Base-by-base conservation (phyloP, 2,329 filamentous ascomycete genomes). In the Aspergillus sp. region DNA sequence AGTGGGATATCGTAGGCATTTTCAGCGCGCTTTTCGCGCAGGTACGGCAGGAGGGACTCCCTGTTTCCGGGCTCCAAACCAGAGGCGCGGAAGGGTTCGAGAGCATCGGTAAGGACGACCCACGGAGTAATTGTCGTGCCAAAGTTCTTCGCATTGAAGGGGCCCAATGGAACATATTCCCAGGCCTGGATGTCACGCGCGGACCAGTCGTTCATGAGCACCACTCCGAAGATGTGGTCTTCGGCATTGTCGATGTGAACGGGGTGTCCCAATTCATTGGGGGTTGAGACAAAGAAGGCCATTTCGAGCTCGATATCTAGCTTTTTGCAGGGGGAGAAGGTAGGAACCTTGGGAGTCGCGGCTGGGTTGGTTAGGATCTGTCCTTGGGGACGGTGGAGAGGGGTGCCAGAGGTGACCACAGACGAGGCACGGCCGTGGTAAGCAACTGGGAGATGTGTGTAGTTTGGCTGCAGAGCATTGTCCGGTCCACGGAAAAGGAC, bases 121-220 rank as follows among this genome's bases (percentile, higher is more conserved):
- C 90, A 95, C 0, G 89, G 84, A 59, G 86, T 89, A 64, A 95
- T 88, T 0, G 84, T 89, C 0, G 89, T 90, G 3, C 83, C 88
- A 68, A 95, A 93, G 72, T 93, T 93, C 82, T 96, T 95, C 22
- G 86, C 82, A 61, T 90, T 92, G 77, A 95, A 93, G 0, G 90
- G 90, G 0, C 91, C 91, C 7, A 93, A 77, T 0, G 91, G 91
- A 8, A 93, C 82, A 64, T 93, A 93, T 73, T 96, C 91, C 89
- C 89, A 95, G 0, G 83, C 83, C 70, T 96, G 91, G 50, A 95
- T 87, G 66, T 95, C 90, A 61, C 90, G 80, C 4, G 90, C 90
- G 54, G 87, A 91, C 91, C 91, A 96, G 74, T 96, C 91, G 66
- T 96, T 96, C 80, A 96, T 83, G 57, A 96, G 75, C 0, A 95